These are phyloP conservation scores for Podaxis mareebaensis DNA, from an alignment of 768 basidiomycete species.

Conservation along the genomic window DNA sequence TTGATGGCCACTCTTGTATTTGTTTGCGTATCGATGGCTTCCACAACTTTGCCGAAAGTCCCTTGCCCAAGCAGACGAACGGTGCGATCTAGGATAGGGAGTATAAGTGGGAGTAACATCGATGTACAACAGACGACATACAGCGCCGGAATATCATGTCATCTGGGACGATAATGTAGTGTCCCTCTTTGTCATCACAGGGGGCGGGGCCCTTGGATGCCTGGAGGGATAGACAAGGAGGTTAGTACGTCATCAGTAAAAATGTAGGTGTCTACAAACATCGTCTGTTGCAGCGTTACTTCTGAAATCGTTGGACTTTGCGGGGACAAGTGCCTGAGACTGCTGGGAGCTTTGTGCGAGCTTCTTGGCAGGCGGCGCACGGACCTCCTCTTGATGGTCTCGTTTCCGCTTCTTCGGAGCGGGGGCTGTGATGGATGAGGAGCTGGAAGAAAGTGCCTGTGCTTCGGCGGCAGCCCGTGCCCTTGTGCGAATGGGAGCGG, in stretches of 20 bases:
- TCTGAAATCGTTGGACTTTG: slow-evolving; percentile 69
- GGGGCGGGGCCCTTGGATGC: slow-evolving; percentile 65
- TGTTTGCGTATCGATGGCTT: slow-evolving; percentile 80
- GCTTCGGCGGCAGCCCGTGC: slow-evolving; percentile 87
- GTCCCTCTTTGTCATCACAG: slow-evolving; percentile 98
- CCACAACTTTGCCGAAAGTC: slow-evolving; percentile 98
- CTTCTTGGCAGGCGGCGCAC: slow-evolving; percentile 69
- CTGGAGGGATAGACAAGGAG: slow-evolving; percentile 37
- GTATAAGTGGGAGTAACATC: slow-evolving; percentile 20
- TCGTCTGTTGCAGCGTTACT: slow-evolving; percentile 67
- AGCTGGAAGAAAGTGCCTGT: slow-evolving; percentile 69
- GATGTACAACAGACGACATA: slow-evolving; percentile 37
- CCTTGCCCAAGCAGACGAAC: slow-evolving; percentile 92
- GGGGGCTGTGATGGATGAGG: slow-evolving; percentile 68
- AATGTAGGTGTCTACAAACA: slow-evolving; percentile 43
- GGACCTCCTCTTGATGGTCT: slow-evolving; percentile 72
- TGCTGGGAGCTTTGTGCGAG: slow-evolving; percentile 49
- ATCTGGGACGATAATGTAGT: slow-evolving; percentile 93
- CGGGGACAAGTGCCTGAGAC: slow-evolving; percentile 46
- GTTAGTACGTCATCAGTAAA: slow-evolving; percentile 24
- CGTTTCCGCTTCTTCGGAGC: slow-evolving; percentile 84
- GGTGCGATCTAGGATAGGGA: slow-evolving; percentile 74
- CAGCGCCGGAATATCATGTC: slow-evolving; percentile 88
- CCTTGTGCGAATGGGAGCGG: slow-evolving; percentile 79
- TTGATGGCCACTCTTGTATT: slow-evolving; percentile 91